Evolutionary conservation across 2,329 filamentous ascomycete genomes (phyloP).

Genomic region (Elsinoe perseae): DNA sequence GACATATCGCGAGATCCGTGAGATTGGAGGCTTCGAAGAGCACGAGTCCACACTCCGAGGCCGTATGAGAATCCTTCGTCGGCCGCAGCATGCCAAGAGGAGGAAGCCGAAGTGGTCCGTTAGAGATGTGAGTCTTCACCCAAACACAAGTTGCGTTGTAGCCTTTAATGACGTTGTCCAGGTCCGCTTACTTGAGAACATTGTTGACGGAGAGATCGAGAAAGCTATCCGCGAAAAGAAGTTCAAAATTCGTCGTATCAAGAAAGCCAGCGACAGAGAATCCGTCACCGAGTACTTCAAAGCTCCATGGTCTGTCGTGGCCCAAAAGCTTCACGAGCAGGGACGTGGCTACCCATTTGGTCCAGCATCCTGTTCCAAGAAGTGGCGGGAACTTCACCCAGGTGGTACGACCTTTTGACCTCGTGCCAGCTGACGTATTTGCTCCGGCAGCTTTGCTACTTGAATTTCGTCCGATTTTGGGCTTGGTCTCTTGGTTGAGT

Average conservation of each 20-base stretch:
- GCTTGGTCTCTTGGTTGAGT: too few species aligned
- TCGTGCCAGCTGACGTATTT: neutral
- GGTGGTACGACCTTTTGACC: neutral
- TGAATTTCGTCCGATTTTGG: too few species aligned
- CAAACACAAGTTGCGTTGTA: neutral
- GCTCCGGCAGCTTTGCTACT: too few species aligned
- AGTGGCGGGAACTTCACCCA: slow-evolving; percentile 44
- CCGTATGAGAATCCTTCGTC: slow-evolving; percentile 57
- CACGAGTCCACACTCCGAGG: slow-evolving; percentile 68
- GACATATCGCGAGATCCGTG: slow-evolving; percentile 59
- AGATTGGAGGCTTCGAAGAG: slow-evolving; percentile 49
- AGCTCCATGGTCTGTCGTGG: slow-evolving; percentile 49
- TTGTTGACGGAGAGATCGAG: neutral
- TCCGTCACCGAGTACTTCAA: slow-evolving; percentile 9
- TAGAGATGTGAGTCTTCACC: slow-evolving; percentile 51
- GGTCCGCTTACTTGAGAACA: slow-evolving; percentile 23
- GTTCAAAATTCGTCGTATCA: neutral
- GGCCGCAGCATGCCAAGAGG: slow-evolving; percentile 53
- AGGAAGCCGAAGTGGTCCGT: slow-evolving; percentile 58
- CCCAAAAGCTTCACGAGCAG: slow-evolving; percentile 44
- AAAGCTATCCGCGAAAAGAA: neutral
- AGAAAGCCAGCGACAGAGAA: neutral
- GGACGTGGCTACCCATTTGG: slow-evolving; percentile 54
- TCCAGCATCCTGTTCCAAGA: slow-evolving; percentile 55
- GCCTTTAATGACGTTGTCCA: slow-evolving; percentile 20